phyloP scores from a whole-genome alignment of 176 grass and related monocot genomes.

The Carex kokanica region DNA sequence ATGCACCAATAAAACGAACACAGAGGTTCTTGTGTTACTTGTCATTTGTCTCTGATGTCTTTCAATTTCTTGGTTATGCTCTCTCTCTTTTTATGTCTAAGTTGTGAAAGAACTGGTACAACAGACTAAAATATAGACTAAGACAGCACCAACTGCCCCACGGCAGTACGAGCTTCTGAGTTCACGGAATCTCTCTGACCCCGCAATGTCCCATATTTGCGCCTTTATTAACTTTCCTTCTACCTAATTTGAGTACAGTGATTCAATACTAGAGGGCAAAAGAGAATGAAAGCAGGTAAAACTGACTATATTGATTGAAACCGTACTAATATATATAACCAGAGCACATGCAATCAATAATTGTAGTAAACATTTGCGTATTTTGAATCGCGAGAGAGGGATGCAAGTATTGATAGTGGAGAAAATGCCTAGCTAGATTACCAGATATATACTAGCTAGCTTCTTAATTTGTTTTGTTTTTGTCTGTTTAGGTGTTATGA shows the following conservation, averaged over 20 bases:
- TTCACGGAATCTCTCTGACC: slow-evolving; percentile 62
- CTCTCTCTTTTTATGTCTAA: too few species aligned
- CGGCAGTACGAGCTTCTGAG: slow-evolving; percentile 82
- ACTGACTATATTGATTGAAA: neutral
- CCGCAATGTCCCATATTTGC: slow-evolving; percentile 81
- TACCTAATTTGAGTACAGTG: slow-evolving; percentile 32
- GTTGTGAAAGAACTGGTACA: too few species aligned
- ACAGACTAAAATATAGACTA: too few species aligned
- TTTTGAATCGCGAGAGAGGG: neutral
- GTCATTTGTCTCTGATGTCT: too few species aligned
- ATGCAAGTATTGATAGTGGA: neutral
- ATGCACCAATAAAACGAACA: too few species aligned
- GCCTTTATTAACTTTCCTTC: slow-evolving; percentile 83
- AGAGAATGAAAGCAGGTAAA: neutral
- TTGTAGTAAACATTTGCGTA: neutral
- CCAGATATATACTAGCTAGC: neutral
- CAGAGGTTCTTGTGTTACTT: too few species aligned
- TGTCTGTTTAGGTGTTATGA: neutral
- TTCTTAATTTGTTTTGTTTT: neutral
- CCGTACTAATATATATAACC: neutral
- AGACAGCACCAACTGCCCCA: slow-evolving; percentile 61
- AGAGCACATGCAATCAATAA: neutral
- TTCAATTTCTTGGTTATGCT: too few species aligned
- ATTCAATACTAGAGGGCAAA: neutral
- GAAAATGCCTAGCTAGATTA: neutral